phyloP scores from a whole-genome alignment of 495 filamentous ascomycete genomes.

The Xylaria venustula region DNA sequence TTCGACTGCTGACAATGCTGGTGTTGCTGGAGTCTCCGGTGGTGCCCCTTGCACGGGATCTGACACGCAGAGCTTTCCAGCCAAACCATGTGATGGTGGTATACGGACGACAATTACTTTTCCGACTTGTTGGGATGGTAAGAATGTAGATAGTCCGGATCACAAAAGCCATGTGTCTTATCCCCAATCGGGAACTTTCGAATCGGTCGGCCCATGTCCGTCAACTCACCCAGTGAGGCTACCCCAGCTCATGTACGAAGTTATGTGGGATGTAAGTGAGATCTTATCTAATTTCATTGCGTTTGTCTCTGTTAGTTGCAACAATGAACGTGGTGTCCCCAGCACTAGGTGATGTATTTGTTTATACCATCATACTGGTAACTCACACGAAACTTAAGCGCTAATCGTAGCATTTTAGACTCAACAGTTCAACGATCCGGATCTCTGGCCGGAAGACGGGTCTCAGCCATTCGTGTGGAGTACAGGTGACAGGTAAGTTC shows the following conservation, averaged over 20 bases:
- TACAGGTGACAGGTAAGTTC: constrained; percentile 35
- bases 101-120: constrained; percentile 42
- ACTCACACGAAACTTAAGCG: not conserved
- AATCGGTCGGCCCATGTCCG: constrained; percentile 30
- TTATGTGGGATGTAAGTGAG: constrained; percentile 40
- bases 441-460: constrained; percentile 39
- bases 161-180: constrained; percentile 40
- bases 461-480: constrained; percentile 46
- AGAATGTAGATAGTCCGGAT: constrained; percentile 38
- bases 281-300: not conserved
- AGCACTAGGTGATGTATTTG: too few relatives aligned
- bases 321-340: too few relatives aligned
- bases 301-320: too few relatives aligned
- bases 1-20: constrained; percentile 17
- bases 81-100: constrained; percentile 19
- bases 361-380: not conserved
- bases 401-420: constrained; percentile 25
- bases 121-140: constrained; percentile 43
- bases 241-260: constrained; percentile 42
- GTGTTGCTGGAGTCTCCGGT: constrained; percentile 17
- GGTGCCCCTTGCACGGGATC: constrained; percentile 27
- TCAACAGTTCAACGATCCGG: constrained; percentile 35
- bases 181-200: constrained; percentile 30
- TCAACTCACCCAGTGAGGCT: constrained; percentile 34
- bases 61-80: constrained; percentile 25